Base-by-base conservation (phyloP, 192 early-diverging fungal genomes). In the Podila minutissima region DNA sequence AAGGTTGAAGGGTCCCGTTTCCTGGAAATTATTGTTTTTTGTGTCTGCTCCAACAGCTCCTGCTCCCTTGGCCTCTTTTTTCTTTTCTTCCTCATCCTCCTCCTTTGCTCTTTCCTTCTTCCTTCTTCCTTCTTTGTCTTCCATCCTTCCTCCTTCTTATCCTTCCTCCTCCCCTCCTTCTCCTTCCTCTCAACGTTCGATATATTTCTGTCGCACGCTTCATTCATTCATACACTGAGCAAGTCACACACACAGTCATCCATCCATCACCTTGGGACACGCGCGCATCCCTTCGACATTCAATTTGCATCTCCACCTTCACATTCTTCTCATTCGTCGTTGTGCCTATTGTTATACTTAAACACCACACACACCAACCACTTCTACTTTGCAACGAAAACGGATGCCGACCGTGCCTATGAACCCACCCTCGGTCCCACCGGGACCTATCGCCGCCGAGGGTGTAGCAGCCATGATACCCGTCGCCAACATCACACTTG, bases 401-500 rank as follows among this genome's bases (percentile, higher is more conserved):
- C 9, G 5, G 15, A 62, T 62, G n/a, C 67, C 62, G 3, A 49
- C 76, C 10, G 37, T 69, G 17, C 76, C 76, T 9, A 8, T 41
- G 6, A 67, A 48, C 20, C 75, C 75, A 46, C 64, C 65, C n/a
- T 67, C 64, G n/a, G 70, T 72, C 26, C 62, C 65, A 48, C 22
- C 70, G 33, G 71, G 70, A 0, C 66, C 71, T n/a, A 59, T 55
- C 3, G 33, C 53, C 15, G 33, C 77, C 17, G 77, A 81, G 22
- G 77, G 77, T 26, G 66, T 81, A 1, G 66, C 83, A 13, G 69
- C 83, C 13, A 74, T 81, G 77, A 72, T 79, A 55, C 69, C 77
- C 10, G 58, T 84, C 13, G 74, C 65, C 62, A 75, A 70, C 62
- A 67, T 89, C 7, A 88, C 87, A 3, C 62, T 88, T 11, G 84